Base-by-base conservation (phyloP, 176 grass and related monocot species). In the Bolboschoenus planiculmis region DNA sequence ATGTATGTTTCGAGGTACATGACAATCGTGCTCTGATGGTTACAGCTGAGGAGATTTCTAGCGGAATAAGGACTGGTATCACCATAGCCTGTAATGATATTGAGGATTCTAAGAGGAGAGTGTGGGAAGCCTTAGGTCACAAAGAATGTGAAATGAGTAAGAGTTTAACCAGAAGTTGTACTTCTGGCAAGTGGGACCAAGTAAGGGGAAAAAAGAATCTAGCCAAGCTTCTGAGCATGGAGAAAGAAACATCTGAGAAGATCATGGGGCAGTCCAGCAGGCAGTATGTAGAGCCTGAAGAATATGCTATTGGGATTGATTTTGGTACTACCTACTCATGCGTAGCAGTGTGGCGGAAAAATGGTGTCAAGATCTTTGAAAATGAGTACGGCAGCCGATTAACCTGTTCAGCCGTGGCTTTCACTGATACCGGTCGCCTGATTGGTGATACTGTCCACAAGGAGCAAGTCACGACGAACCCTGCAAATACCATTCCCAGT, bases 401-500 rank as follows among this genome's bases (percentile, higher is more conserved):
- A 43, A 81, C 56, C 1, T 54, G 10, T 47, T 81, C 79, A 43
- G 10, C 34, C 0, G 79, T 81, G 5, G 79, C 79, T 63, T 81
- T 81, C 20, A 58, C 56, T 9, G 79, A 63, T 24, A 27, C 55
- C 1, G 79, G 54, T 30, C 55, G 56, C 33, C 10, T 81, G 11
- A 81, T 81, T 81, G 79, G 79, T 39, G 79, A 81, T 43, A 43
- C 56, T 0, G 79, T 33, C 23, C 40, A 74, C 70, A 81, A 81
- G 79, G 35, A 81, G 34, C 56, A 81, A 81, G 35, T 81, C 34
- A 46, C 35, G 0, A 63, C 58, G 27, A 81, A 20, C n/a, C 79
- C 79, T 16, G 11, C 18, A 81, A 81, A 43, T 56, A 81, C 21
- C 16, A 81, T 80, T 23, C 3, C 30, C 2, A 60, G 78, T 80